Percentiles rank a stretch among this genome's conserved stretches.
phyloP scores from a whole-genome alignment of 805 yeast species.

The Ogataea pilisensis region DNA sequence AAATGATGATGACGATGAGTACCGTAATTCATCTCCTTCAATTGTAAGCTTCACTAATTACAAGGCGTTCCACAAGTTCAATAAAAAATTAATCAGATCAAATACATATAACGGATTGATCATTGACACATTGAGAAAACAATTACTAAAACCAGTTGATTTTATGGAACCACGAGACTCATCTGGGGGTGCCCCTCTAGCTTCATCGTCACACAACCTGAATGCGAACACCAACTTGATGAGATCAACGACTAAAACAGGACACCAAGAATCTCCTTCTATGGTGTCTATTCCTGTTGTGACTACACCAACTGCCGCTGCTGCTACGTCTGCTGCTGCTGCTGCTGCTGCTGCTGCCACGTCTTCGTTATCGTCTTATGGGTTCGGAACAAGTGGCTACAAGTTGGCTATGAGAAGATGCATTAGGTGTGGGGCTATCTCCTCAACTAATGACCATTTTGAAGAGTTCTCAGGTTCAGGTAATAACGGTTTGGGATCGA shows the following conservation, averaged over 20 bases:
- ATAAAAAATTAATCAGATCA: slow-evolving; percentile 16
- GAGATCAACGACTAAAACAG: not conserved
- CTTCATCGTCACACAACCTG: not conserved
- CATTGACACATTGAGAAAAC: slow-evolving; percentile 31
- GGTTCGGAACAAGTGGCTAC: slow-evolving; percentile 2
- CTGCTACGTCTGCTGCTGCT: not conserved
- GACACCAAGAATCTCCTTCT: not conserved
- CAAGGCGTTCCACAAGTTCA: slow-evolving; percentile 11
- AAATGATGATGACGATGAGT: not conserved
- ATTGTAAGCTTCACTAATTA: slow-evolving; percentile 22
- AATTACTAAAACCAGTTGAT: slow-evolving; percentile 26
- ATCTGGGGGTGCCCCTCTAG: not conserved
- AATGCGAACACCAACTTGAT: no score
- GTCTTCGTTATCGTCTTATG: not conserved
- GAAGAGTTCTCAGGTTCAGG: not conserved
- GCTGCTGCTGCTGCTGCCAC: not conserved
- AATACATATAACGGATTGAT: slow-evolving; percentile 26
- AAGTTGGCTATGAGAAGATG: slow-evolving; percentile 27
- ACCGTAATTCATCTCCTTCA: slow-evolving; percentile 1
- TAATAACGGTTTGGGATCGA: no score
- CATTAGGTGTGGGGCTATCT: slow-evolving; percentile 32
- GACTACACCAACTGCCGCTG: not conserved
- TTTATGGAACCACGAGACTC: slow-evolving; percentile 9
- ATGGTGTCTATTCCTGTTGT: not conserved
- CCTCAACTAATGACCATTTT: slow-evolving; percentile 31